Percentiles rank a stretch among this genome's conserved stretches.
phyloP scores from a whole-genome alignment of 495 filamentous ascomycete genomes.

The Pyrenula massariospora region DNA sequence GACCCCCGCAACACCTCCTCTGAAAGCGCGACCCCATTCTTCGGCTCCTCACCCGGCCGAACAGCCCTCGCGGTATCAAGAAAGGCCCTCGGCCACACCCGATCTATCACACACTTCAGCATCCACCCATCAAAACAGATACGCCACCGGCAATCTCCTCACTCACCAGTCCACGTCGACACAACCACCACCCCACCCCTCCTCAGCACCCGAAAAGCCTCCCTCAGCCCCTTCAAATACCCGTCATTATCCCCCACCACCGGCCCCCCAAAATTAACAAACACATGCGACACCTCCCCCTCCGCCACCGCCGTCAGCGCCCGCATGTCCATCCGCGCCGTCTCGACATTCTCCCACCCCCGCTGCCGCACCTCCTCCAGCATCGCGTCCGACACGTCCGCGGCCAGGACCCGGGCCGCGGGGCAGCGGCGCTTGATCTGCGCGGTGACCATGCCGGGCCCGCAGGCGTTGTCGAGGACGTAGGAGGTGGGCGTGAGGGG shows the following conservation, averaged over 20 bases:
- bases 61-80: not conserved
- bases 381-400: not conserved
- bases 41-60: not conserved
- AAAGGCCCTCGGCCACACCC: not conserved
- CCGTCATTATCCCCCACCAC: constrained; percentile 2
- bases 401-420: not conserved
- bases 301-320: not conserved
- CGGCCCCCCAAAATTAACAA: not conserved
- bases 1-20: constrained; percentile 1
- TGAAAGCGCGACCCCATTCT: not conserved
- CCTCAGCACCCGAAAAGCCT: constrained; percentile 5
- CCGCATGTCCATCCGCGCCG: not conserved
- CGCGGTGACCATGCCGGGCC: constrained; percentile 7
- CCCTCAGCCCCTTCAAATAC: constrained; percentile 2
- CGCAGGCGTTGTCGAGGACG: constrained; percentile 10
- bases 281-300: not conserved
- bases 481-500: constrained; percentile 2
- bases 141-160: constrained; percentile 2
- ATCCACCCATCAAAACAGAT: not conserved
- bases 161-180: constrained; percentile 8
- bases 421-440: constrained; percentile 1
- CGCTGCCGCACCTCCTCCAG: not conserved
- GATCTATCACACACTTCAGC: not conserved
- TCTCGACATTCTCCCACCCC: constrained; percentile 3
- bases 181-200: constrained; percentile 5